Evolutionary conservation across 1,139 yeast species (phyloP).

Genomic region (Hansenula sp.): DNA sequence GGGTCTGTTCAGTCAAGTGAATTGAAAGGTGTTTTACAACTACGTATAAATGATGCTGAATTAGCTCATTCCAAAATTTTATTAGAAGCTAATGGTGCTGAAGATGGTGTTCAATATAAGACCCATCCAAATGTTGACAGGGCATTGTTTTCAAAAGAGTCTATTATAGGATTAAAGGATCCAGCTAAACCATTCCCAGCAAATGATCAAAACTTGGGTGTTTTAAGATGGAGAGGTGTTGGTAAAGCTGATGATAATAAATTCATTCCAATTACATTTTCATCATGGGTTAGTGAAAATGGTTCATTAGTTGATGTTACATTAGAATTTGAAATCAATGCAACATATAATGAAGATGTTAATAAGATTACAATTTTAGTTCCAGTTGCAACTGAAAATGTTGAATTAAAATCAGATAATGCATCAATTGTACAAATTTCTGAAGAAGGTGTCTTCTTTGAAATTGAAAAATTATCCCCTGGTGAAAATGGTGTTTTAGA

Average conservation of each 20-base stretch:
- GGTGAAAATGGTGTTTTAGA: conserved; percentile 74
- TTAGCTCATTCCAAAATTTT: conserved; percentile 64
- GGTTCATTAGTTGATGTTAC: conserved; percentile 68
- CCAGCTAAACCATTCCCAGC: conserved; percentile 79
- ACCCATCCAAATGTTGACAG: conserved; percentile 97
- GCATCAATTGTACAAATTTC: conserved; percentile 43
- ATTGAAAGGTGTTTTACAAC: conserved; percentile 85
- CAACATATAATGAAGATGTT: conserved; percentile 43
- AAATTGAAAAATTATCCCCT: conserved; percentile 42
- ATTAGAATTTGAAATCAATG: conserved; percentile 75
- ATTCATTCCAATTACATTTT: conserved; percentile 68
- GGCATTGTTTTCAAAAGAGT: conserved; percentile 51
- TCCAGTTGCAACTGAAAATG: conserved; percentile 61
- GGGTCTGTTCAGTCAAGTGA: conserved; percentile 75
- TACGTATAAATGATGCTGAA: conserved; percentile 74
- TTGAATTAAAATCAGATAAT: conserved; percentile 44
- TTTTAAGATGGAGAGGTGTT: conserved; percentile 82
- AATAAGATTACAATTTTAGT: conserved; percentile 59
- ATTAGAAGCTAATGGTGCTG: conserved; percentile 45
- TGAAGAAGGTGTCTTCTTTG: conserved; percentile 61
- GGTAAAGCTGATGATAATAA: conserved; percentile 54
- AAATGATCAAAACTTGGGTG: conserved; percentile 86
- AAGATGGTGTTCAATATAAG: conserved; percentile 66
- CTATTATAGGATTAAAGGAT: conserved; percentile 73
- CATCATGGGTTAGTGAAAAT: conserved; percentile 79